Conservation (phyloP, 176 grass and related monocot genomes). For the Microstegium vimineum region DNA sequence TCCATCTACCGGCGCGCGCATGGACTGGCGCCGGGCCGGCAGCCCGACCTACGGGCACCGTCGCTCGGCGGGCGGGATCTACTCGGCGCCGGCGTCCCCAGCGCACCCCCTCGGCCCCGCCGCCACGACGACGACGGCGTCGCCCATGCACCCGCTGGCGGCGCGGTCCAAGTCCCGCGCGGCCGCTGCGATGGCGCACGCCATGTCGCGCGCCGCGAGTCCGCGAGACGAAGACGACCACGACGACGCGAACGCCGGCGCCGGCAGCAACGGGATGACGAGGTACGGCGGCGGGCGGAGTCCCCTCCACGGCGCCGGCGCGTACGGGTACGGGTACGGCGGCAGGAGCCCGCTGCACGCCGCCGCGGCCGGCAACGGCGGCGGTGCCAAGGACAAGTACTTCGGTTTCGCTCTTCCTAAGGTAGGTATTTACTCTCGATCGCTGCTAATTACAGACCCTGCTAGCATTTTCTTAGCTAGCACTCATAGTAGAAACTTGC, state of each 20-base stretch:
- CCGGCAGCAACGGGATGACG: background rate
- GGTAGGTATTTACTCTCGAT: conserved; percentile 2
- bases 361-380: background rate
- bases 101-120: conserved; percentile 37
- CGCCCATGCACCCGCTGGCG: conserved; percentile 20
- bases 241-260: background rate
- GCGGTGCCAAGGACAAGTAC: conserved; percentile 35
- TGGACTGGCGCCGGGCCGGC: conserved; percentile 63
- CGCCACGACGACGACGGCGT: background rate
- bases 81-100: conserved; percentile 74
- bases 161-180: conserved; percentile 45
- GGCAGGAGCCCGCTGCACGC: conserved; percentile 28
- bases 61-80: conserved; percentile 34
- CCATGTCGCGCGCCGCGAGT: conserved; percentile 40
- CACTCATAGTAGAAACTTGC: background rate
- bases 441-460: background rate
- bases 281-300: conserved; percentile 16
- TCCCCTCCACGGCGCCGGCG: background rate
- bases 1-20: background rate
- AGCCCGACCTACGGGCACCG: conserved; percentile 40
- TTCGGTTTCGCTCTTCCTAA: conserved; percentile 42
- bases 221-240: conserved; percentile 2
- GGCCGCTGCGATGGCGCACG: conserved; percentile 55
- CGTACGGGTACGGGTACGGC: conserved; percentile 20
- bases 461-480: background rate